Conservation (phyloP, 2,329 filamentous ascomycete genomes). For the Exophiala phaeomuriformis region DNA sequence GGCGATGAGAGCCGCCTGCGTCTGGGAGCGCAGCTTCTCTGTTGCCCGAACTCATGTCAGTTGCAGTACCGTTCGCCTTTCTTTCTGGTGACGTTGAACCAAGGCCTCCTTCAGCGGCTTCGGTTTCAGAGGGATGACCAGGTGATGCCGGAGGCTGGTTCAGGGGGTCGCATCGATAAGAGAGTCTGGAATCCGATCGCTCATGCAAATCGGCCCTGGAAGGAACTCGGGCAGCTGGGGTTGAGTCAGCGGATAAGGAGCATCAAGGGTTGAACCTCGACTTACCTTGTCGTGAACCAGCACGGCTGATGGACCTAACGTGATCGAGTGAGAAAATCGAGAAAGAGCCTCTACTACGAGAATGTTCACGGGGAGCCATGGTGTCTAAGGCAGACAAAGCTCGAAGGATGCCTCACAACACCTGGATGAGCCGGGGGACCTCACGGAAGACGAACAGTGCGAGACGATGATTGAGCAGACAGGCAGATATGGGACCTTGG, state of each 20-base stretch:
- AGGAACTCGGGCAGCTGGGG: constrained; percentile 16
- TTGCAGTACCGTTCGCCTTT: neutral
- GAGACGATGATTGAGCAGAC: no score
- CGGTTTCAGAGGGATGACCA: neutral
- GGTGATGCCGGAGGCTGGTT: constrained; percentile 19
- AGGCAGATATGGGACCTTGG: no score
- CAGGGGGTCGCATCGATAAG: constrained; percentile 21
- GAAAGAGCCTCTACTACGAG: constrained; percentile 20
- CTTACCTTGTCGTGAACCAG: constrained; percentile 23
- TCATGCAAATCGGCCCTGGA: constrained; percentile 16
- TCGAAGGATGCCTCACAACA: neutral
- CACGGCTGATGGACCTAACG: constrained; percentile 21
- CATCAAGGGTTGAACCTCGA: neutral
- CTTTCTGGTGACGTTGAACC: neutral
- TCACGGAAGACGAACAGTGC: no score
- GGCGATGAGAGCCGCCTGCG: constrained; percentile 3
- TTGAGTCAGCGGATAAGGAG: constrained; percentile 1
- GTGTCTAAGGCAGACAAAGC: neutral
- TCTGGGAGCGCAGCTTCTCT: neutral
- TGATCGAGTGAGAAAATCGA: constrained; percentile 22
- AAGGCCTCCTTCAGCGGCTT: neutral
- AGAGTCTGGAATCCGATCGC: constrained; percentile 19
- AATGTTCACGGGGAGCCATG: constrained; percentile 17
- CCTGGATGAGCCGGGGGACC: neutral
- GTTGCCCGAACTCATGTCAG: neutral